Evolutionary conservation across 2,329 filamentous ascomycete genomes (phyloP), one percentile per base, ranked within the genome.

Genomic region (Ophiobolus disseminans): DNA sequence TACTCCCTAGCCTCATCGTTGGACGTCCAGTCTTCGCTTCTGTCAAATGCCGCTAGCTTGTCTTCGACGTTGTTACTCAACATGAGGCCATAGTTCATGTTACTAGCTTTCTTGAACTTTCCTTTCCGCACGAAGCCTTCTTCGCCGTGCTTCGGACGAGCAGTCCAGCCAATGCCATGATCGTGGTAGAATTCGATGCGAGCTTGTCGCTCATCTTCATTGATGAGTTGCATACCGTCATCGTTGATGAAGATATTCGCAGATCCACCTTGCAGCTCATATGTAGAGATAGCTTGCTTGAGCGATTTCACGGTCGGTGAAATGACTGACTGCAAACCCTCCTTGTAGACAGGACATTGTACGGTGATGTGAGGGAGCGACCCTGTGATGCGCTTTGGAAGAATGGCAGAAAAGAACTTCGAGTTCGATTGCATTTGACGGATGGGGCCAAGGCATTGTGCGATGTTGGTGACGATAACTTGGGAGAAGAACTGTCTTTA

Each of bases 261-360:
- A 1, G 84, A 82, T 5, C 86, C 86, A 13, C 86, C 86, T 54
- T 77, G 72, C 60, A 79, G 73, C 53, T 80, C 78, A 53, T 80
- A 80, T 6, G 77, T 79, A 2, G 77, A 78, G 10, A 80, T 80
- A 25, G 78, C 77, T 65, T 90, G 86, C 74, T 91, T 91, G 73
- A 92, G 82, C 2, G 88, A 91, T 64, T 85, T 85, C 62, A 92
- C 83, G 0, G 89, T 93, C 5, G 89, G 89, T 14, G 80, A 82
- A 63, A 92, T 91, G 71, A 95, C 90, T 52, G 79, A 84, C 28
- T 76, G 76, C 3, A 95, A 79, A 55, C 90, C 89, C 70, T 95
- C 90, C 72, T 93, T 94, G 78, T 94, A 95, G 0, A 95, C 89
- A 4, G 90, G 90, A 69, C 89, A 92, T 67, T 96, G 90, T 35